These are phyloP conservation scores for Phytophthora cactorum DNA, from an alignment of 352 stramenopile species.

Conservation along the genomic window DNA sequence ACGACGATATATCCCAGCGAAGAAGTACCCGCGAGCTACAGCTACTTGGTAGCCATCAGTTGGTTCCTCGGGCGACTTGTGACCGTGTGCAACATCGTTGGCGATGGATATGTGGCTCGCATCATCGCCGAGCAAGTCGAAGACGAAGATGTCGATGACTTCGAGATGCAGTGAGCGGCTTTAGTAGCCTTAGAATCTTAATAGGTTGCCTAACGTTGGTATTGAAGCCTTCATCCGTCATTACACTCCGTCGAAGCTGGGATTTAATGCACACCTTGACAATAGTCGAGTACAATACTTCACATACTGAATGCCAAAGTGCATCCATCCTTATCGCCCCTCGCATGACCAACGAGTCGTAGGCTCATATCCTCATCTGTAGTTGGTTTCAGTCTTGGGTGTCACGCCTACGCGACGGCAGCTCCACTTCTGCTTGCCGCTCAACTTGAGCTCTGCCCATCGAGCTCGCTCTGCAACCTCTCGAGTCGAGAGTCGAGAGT, in stretches of 20 bases:
- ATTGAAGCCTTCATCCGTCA: neutral
- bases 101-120: constrained; percentile 71
- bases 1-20: constrained; percentile 67
- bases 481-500: no score
- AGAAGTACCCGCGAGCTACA: constrained; percentile 66
- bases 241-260: neutral
- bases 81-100: constrained; percentile 75
- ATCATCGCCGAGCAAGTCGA: constrained; percentile 83
- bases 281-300: no score
- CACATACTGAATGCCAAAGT: no score
- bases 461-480: no score
- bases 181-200: neutral
- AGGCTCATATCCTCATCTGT: no score
- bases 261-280: neutral
- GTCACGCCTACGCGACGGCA: no score
- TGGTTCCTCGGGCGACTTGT: constrained; percentile 77
- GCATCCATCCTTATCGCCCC: no score
- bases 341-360: no score
- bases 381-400: no score
- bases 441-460: no score
- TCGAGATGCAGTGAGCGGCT: constrained; percentile 18
- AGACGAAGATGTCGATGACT: constrained; percentile 43
- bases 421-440: no score
- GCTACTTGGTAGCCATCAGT: constrained; percentile 76
- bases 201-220: neutral